Evolutionary conservation across 2,329 filamentous ascomycete species (phyloP), one percentile per base, ranked within the genome.

Genomic region (Fusarium sulawesiense): DNA sequence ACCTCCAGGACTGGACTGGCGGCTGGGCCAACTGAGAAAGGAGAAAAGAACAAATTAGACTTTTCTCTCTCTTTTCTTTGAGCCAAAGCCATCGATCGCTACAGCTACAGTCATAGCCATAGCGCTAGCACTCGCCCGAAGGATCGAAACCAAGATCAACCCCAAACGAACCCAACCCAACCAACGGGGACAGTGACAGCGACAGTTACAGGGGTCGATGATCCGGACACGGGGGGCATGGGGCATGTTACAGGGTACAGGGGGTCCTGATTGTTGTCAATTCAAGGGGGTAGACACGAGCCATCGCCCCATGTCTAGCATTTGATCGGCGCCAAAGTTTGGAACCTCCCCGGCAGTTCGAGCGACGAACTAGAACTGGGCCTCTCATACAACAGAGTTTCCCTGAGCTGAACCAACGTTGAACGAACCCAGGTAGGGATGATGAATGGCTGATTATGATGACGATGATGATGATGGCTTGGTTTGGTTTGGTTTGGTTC

Each of bases 1-100:
- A 82, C 68, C 64, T 83, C 70, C 77, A 79, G 71, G 79, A 82
- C 59, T 80, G 78, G 77, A 74, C 78, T 60, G 71, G 72, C 40
- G 78, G 76, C 62, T 70, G 64, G 73, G 73, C 73, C 50, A 75
- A 75, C 68, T 75, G 58, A n/a, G 14, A 16, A 47, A 27, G 47
- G 50, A 51, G 62, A 58, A 57, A 64, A 46, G 51, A 42, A 46
- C 42, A 63, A 40, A 55, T 64, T 48, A 56, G 34, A 37, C 34
- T 37, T 37, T 37, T 37, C 34, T n/a, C 16, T 29, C 29, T 37
- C 34, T n/a, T 11, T 37, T 18, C 34, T 37, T 18, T 37, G 34
- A 37, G 34, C 16, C 34, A 37, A n/a, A 37, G 34, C 34, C 34
- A 37, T n/a, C 18, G 34, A 37, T 37, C 10, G 10, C 34, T 37